These are phyloP conservation scores for Buddleja alternifolia DNA, from an alignment of 257 asterid genomes.

Conservation along the genomic window DNA sequence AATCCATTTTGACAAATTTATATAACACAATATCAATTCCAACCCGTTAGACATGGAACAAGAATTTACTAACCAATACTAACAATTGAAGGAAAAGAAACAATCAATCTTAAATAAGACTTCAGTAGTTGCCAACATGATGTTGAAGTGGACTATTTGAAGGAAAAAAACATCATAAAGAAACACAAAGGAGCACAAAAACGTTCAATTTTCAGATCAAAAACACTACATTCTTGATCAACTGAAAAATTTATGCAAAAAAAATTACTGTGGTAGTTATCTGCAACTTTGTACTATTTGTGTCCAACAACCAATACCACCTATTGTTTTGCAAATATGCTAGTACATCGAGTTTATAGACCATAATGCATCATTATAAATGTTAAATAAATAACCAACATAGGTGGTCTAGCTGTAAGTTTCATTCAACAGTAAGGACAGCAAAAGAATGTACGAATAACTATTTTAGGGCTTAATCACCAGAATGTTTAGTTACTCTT, in stretches of 20 bases:
- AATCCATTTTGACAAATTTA: neutral
- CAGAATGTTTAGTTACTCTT: neutral
- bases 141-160: no score
- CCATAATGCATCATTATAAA: no score
- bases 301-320: neutral
- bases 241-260: no score
- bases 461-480: neutral
- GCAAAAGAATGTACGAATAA: neutral
- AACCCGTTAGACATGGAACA: neutral
- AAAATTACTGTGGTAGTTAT: neutral
- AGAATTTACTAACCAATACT: no score
- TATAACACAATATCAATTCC: no score
- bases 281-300: neutral
- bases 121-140: no score
- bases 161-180: no score
- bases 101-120: no score
- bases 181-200: no score
- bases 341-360: neutral
- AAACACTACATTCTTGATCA: no score
- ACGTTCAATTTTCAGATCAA: neutral
- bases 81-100: no score
- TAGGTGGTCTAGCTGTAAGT: neutral
- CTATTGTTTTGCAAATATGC: neutral
- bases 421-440: neutral
- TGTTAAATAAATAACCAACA: no score